A percentile compares a stretch with the other conserved stretches of the same genome.
phyloP scores from a whole-genome alignment of 2,329 filamentous ascomycete genomes.

The Botrytis aclada region DNA sequence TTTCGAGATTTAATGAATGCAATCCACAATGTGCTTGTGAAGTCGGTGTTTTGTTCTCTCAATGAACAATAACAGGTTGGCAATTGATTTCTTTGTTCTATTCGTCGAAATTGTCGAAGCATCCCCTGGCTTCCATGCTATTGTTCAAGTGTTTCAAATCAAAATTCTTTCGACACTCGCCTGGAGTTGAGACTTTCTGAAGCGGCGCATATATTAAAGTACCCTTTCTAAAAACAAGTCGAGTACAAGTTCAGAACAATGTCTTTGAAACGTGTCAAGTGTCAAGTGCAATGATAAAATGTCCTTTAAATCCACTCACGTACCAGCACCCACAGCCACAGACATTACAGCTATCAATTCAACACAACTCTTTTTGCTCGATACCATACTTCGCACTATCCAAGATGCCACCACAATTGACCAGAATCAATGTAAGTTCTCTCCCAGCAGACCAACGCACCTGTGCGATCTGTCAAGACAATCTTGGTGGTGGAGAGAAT shows the following conservation, averaged over 20 bases:
- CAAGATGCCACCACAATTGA: neutral
- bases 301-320: too few relatives aligned
- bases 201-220: neutral
- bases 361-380: neutral
- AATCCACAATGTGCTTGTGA: conserved; percentile 1
- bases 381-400: neutral
- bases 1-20: conserved; percentile 2
- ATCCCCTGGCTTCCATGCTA: neutral
- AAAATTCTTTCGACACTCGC: neutral
- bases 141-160: neutral
- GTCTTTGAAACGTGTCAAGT: neutral
- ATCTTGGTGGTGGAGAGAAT: neutral
- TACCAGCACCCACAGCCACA: neutral
- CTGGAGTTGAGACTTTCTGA: neutral
- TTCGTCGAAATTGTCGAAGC: neutral
- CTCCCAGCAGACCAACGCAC: neutral
- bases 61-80: neutral
- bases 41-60: neutral
- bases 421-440: neutral
- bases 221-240: neutral
- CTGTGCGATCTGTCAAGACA: conserved; percentile 4
- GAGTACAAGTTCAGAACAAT: neutral
- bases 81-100: neutral
- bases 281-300: neutral
- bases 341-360: neutral